These are phyloP conservation scores for Teratosphaeria zuluensis DNA, from an alignment of 2,329 filamentous ascomycete genomes.

Conservation along the genomic window DNA sequence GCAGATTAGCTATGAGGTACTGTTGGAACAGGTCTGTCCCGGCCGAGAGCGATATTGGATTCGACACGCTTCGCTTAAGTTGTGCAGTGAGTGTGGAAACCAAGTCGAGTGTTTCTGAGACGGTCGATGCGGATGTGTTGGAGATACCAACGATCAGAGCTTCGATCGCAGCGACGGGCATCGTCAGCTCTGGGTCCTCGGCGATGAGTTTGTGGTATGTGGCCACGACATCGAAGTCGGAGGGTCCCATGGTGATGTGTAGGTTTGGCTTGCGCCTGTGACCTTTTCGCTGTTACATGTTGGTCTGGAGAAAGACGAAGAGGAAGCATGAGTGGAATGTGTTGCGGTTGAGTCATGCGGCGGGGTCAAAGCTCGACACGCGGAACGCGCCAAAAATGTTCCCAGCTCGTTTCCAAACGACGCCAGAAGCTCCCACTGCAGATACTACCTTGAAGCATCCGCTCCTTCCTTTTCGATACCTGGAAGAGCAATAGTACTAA, in stretches of 20 bases:
- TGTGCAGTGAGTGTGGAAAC: conserved; percentile 66
- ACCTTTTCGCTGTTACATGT: background rate
- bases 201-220: conserved; percentile 55
- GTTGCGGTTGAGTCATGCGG: background rate
- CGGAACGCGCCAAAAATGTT: background rate
- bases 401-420: background rate
- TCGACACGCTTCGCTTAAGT: conserved; percentile 69
- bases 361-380: background rate
- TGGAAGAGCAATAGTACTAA: background rate
- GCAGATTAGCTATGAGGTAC: conserved; percentile 70
- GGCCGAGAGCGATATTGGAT: conserved; percentile 84
- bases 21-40: conserved; percentile 93
- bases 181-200: conserved; percentile 76
- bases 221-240: conserved; percentile 44
- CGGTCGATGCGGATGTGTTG: conserved; percentile 69
- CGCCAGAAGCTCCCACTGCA: background rate
- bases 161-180: conserved; percentile 91
- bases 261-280: background rate
- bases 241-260: background rate
- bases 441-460: background rate
- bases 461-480: background rate
- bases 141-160: conserved; percentile 79
- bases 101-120: conserved; percentile 86
- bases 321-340: background rate
- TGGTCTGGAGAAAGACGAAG: background rate